Evolutionary conservation across 2,329 filamentous ascomycete species (phyloP).

Genomic region (Monilinia polystroma): DNA sequence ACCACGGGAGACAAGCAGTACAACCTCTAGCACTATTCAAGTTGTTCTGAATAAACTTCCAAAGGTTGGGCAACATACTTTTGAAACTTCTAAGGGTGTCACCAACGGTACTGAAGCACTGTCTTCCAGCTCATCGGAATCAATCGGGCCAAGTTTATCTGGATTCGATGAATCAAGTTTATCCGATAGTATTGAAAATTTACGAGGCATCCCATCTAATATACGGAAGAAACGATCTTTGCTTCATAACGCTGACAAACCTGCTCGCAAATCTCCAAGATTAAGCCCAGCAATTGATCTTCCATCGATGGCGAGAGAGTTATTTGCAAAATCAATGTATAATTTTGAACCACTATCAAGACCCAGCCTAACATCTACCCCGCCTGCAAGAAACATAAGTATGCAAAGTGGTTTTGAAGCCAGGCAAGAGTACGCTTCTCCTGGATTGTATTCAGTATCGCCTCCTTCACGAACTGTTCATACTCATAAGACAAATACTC

Average conservation of each 20-base stretch:
- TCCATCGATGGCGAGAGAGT: not conserved
- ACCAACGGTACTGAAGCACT: not conserved
- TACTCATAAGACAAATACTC: not conserved
- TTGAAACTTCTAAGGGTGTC: not conserved
- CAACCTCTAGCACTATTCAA: not conserved
- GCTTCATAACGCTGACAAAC: not conserved
- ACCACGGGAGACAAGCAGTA: not conserved
- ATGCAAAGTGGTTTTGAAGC: not conserved
- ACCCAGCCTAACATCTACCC: not conserved
- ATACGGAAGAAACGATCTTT: not conserved
- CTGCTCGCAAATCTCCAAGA: constrained; percentile 1
- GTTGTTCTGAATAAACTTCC: not conserved
- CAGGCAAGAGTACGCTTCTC: not conserved
- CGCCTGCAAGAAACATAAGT: not conserved
- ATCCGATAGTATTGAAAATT: not conserved
- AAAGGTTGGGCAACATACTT: not conserved
- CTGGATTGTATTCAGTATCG: not conserved
- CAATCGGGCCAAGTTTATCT: not conserved
- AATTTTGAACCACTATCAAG: not conserved
- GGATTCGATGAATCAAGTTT: not conserved
- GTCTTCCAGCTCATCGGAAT: not conserved
- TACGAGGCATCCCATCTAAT: not conserved
- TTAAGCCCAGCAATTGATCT: not conserved
- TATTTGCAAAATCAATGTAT: constrained; percentile 2
- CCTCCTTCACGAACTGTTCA: no score